These are phyloP conservation scores for Leucogyrophana mollusca DNA, from an alignment of 768 basidiomycete genomes.

Conservation along the genomic window DNA sequence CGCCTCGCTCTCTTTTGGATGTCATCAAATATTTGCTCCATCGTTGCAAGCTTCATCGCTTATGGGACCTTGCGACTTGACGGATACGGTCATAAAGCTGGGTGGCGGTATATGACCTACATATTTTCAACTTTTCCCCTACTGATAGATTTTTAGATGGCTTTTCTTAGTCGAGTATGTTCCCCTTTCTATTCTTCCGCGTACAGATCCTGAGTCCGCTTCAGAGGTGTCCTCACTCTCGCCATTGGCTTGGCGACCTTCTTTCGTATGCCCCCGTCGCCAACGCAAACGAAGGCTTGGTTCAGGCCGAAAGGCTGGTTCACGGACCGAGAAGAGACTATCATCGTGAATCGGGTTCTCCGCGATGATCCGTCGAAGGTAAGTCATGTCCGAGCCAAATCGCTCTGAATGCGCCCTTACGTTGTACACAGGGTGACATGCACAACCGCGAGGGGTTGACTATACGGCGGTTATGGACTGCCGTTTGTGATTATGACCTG, in stretches of 20 bases:
- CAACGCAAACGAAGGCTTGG: conserved; percentile 55
- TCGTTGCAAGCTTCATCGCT: conserved; percentile 53
- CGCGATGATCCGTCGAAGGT: conserved; percentile 61
- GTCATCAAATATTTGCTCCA: conserved; percentile 41
- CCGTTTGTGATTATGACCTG: conserved; percentile 56
- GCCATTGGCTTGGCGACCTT: conserved; percentile 50
- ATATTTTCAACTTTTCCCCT: conserved; percentile 1
- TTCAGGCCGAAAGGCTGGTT: conserved; percentile 62
- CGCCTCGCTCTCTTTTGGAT: conserved; percentile 56
- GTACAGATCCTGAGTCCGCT: too few species aligned
- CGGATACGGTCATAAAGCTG: conserved; percentile 48
- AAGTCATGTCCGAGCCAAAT: neutral
- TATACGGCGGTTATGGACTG: conserved; percentile 45
- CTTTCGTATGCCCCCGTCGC: conserved; percentile 57
- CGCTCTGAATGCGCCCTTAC: neutral
- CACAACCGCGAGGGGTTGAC: conserved; percentile 63
- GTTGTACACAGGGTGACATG: conserved; percentile 48
- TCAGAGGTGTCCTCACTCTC: conserved; percentile 34
- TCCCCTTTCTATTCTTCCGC: too few species aligned
- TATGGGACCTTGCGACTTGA: conserved; percentile 59
- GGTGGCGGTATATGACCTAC: conserved; percentile 39
- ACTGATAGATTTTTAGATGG: conserved; percentile 33
- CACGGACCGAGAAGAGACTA: conserved; percentile 55
- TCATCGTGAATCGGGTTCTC: conserved; percentile 54
- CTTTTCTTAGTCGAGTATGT: conserved; percentile 52